Evolutionary conservation across 1,284 basidiomycete species (phyloP).

Genomic region (Termitomyces sp.): DNA sequence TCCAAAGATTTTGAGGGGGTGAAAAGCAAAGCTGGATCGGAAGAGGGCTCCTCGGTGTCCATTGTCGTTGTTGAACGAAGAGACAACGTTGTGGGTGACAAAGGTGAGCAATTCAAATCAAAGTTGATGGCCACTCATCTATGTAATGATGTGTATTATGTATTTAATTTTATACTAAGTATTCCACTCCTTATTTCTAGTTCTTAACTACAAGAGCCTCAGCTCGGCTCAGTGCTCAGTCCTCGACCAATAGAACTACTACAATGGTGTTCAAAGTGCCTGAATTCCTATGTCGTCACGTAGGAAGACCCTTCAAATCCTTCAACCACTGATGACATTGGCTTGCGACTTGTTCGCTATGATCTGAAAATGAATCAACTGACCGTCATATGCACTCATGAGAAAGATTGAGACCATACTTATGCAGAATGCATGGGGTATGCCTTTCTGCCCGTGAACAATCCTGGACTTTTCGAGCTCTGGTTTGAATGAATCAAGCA

Average conservation of each 20-base stretch:
- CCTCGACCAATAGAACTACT: too few relatives aligned
- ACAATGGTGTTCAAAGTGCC: too few relatives aligned
- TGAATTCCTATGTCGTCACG: too few relatives aligned
- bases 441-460: slow-evolving; percentile 37
- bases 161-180: background rate
- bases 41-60: background rate
- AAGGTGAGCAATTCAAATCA: background rate
- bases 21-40: slow-evolving; percentile 14
- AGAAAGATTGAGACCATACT: slow-evolving; percentile 33
- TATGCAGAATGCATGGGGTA: slow-evolving; percentile 65
- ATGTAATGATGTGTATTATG: too few relatives aligned
- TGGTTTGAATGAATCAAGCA: slow-evolving; percentile 35
- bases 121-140: too few relatives aligned
- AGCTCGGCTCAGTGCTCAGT: too few relatives aligned
- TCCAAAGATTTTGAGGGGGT: slow-evolving; percentile 5
- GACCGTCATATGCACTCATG: background rate
- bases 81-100: background rate
- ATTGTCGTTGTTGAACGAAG: background rate
- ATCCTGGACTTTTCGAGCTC: slow-evolving; percentile 32
- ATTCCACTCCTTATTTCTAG: background rate
- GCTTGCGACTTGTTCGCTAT: slow-evolving; percentile 42
- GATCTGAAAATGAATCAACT: slow-evolving; percentile 32
- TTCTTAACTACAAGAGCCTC: background rate
- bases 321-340: slow-evolving; percentile 47
- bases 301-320: background rate